Conservation (phyloP, 139 green algal genomes). For the Chlamydomonas urium region DNA sequence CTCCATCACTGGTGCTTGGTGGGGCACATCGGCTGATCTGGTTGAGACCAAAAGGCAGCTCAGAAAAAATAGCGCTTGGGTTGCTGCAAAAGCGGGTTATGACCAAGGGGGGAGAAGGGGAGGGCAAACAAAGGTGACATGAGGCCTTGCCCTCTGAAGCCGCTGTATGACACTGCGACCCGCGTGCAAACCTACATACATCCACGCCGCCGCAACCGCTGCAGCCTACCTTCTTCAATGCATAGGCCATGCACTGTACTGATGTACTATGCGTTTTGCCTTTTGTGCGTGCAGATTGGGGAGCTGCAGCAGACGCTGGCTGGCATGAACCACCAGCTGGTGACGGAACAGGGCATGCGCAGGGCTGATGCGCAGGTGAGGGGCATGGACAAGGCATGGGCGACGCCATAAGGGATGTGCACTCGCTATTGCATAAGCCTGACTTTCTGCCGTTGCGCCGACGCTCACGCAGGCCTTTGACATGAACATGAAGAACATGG, state of each 20-base stretch:
- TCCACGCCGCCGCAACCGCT: not conserved
- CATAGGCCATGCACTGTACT: too few species aligned
- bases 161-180: not conserved
- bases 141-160: not conserved
- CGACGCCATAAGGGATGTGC: not conserved
- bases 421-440: too few species aligned
- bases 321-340: slow-evolving; percentile 15
- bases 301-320: slow-evolving; percentile 2
- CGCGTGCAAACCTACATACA: not conserved
- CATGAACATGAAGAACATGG: slow-evolving; percentile 32
- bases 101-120: too few species aligned
- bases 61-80: too few species aligned
- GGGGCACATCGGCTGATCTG: too few species aligned
- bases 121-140: too few species aligned
- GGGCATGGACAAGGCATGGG: not conserved
- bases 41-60: too few species aligned
- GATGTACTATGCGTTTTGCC: not conserved
- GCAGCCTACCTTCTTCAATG: not conserved
- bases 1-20: too few species aligned
- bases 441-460: too few species aligned
- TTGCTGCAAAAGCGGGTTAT: too few species aligned
- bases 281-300: not conserved
- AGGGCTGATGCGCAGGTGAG: not conserved
- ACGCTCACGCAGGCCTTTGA: slow-evolving; percentile 32
- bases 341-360: slow-evolving; percentile 13